These are phyloP conservation scores for Favolaschia claudopus DNA, from an alignment of 768 basidiomycete genomes.

Conservation along the genomic window DNA sequence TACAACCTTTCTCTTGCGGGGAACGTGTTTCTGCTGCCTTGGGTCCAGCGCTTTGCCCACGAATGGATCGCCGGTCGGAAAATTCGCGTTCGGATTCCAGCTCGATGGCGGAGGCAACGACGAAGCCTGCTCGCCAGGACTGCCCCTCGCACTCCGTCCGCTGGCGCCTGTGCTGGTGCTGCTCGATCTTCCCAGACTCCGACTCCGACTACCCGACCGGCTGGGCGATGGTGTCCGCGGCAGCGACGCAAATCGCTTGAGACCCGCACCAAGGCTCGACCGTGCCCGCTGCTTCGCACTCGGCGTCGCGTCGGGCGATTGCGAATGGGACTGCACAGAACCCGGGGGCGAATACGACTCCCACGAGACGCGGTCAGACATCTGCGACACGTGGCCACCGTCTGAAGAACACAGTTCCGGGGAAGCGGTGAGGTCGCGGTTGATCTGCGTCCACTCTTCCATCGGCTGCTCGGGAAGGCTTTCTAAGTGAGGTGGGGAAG, in stretches of 20 bases:
- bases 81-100: no score
- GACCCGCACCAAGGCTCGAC: conserved; percentile 52
- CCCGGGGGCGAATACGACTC: conserved; percentile 25
- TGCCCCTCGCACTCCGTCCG: no score
- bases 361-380: conserved; percentile 30
- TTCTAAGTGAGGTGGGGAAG: conserved; percentile 45
- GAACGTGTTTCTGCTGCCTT: conserved; percentile 23
- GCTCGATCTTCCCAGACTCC: no score
- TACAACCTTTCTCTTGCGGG: conserved; percentile 38
- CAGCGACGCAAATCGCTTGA: conserved; percentile 63
- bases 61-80: conserved; percentile 28
- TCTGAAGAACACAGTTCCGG: conserved; percentile 26
- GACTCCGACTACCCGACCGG: conserved; percentile 34
- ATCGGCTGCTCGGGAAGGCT: conserved; percentile 26
- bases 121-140: no score
- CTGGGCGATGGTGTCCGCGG: conserved; percentile 74
- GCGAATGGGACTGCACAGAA: conserved; percentile 32
- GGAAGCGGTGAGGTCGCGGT: conserved; percentile 23
- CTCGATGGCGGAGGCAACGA: no score
- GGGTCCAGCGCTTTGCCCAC: conserved; percentile 45
- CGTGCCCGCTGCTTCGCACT: conserved; percentile 59
- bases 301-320: conserved; percentile 36
- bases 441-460: conserved; percentile 29
- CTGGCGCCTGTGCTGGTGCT: no score
- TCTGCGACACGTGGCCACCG: conserved; percentile 16